Percentiles rank a stretch among this genome's conserved stretches.
phyloP scores from a whole-genome alignment of 805 yeast species.

The Wickerhamomyces chambardii region DNA sequence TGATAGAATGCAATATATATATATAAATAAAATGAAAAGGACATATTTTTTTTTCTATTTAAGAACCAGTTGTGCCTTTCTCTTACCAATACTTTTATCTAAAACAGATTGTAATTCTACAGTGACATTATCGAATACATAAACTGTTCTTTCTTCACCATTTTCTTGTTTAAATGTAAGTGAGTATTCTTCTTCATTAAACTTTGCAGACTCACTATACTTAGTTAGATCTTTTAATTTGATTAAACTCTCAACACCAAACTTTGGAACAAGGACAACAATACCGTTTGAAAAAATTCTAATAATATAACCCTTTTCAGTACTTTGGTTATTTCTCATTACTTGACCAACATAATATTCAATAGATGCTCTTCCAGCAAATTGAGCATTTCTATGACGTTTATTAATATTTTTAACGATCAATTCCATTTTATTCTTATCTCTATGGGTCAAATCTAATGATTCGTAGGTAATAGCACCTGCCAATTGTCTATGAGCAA shows the following conservation, averaged over 20 bases:
- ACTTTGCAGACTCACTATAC: conserved; percentile 51
- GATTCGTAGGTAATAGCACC: conserved; percentile 96
- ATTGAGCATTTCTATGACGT: conserved; percentile 96
- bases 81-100: conserved; percentile 85
- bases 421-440: conserved; percentile 81
- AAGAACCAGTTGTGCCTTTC: conserved; percentile 74
- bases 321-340: conserved; percentile 73
- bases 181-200: conserved; percentile 72
- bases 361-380: conserved; percentile 97
- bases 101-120: conserved; percentile 77
- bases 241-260: conserved; percentile 92
- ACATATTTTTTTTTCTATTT: conserved; percentile 21
- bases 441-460: conserved; percentile 73
- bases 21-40: not conserved
- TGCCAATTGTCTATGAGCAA: conserved; percentile 95
- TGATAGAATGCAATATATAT: not conserved
- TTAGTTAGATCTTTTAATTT: conserved; percentile 67
- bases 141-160: conserved; percentile 38
- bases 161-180: conserved; percentile 46
- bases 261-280: conserved; percentile 89
- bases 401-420: conserved; percentile 84
- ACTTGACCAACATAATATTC: conserved; percentile 98
- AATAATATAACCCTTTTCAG: conserved; percentile 85
- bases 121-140: conserved; percentile 76
- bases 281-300: conserved; percentile 92